A percentile compares a stretch with the other conserved stretches of the same genome.
Conservation (phyloP, 257 asterid genomes). For the Anisodus tanguticus region DNA sequence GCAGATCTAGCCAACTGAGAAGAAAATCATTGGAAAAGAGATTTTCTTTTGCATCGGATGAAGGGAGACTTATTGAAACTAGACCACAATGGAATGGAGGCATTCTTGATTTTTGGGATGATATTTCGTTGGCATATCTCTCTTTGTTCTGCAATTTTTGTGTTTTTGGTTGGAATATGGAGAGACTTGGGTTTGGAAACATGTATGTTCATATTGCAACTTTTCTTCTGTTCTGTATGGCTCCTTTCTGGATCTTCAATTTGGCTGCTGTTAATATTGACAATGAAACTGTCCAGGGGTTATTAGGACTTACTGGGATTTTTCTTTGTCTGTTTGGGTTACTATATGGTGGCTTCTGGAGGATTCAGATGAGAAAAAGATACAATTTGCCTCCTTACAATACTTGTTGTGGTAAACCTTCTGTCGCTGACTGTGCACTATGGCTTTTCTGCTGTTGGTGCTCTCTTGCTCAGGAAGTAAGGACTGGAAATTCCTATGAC, state of each 20-base stretch:
- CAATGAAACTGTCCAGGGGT: conserved; percentile 65
- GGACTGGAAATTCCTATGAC: conserved; percentile 82
- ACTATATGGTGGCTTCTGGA: conserved; percentile 93
- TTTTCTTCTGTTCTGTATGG: conserved; percentile 82
- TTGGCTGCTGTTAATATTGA: conserved; percentile 82
- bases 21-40: conserved; percentile 60
- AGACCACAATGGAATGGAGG: conserved; percentile 88
- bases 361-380: conserved; percentile 89
- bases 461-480: conserved; percentile 81
- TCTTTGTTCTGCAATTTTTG: conserved; percentile 85
- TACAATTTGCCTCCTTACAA: conserved; percentile 68
- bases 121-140: conserved; percentile 81
- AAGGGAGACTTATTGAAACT: conserved; percentile 51
- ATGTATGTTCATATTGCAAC: conserved; percentile 95
- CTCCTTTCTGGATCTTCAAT: conserved; percentile 87
- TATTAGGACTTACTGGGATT: conserved; percentile 70
- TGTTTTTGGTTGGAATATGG: conserved; percentile 98
- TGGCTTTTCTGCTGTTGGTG: conserved; percentile 98
- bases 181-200: conserved; percentile 87
- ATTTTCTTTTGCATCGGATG: conserved; percentile 61
- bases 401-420: conserved; percentile 67
- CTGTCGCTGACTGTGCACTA: conserved; percentile 66
- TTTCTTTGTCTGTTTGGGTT: conserved; percentile 80
- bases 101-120: conserved; percentile 84
- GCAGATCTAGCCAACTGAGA: conserved; percentile 44